These are phyloP conservation scores for Pythium volutum DNA, from an alignment of 352 stramenopile genomes.

Conservation along the genomic window DNA sequence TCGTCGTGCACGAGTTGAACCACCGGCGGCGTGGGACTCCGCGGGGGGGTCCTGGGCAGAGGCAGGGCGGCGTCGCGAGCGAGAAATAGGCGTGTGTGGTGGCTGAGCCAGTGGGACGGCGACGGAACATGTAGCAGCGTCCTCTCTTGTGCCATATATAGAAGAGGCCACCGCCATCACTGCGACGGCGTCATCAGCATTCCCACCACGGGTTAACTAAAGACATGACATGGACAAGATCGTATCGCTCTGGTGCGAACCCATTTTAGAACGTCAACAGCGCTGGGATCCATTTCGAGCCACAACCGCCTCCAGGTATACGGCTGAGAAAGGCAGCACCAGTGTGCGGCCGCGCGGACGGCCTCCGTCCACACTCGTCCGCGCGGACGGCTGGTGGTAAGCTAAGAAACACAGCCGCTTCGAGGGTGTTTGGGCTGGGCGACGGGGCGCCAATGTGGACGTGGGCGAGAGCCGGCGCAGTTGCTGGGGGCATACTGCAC, in stretches of 20 bases:
- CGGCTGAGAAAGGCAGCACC: neutral
- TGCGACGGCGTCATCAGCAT: neutral
- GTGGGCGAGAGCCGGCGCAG: neutral
- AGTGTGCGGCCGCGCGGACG: neutral
- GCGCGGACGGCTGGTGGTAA: neutral
- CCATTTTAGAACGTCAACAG: neutral
- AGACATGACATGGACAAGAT: neutral
- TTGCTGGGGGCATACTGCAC: too few relatives aligned
- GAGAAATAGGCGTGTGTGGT: conserved; percentile 5
- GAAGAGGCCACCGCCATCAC: neutral
- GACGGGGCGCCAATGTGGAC: neutral
- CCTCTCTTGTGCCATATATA: neutral
- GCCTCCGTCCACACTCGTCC: neutral
- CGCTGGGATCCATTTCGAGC: neutral
- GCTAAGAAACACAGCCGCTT: too few relatives aligned
- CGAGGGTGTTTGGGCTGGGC: neutral
- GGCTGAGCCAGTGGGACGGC: neutral
- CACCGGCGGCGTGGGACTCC: neutral
- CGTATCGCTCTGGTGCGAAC: neutral
- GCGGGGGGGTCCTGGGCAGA: neutral
- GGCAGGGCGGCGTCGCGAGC: neutral
- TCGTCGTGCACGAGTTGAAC: conserved; percentile 10
- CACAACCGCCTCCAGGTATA: neutral
- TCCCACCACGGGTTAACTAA: neutral
- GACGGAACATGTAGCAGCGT: neutral